A percentile compares a stretch with the other conserved stretches of the same genome.
Conservation (phyloP, 2,329 filamentous ascomycete species). For the Apiospora rasikravindrae region DNA sequence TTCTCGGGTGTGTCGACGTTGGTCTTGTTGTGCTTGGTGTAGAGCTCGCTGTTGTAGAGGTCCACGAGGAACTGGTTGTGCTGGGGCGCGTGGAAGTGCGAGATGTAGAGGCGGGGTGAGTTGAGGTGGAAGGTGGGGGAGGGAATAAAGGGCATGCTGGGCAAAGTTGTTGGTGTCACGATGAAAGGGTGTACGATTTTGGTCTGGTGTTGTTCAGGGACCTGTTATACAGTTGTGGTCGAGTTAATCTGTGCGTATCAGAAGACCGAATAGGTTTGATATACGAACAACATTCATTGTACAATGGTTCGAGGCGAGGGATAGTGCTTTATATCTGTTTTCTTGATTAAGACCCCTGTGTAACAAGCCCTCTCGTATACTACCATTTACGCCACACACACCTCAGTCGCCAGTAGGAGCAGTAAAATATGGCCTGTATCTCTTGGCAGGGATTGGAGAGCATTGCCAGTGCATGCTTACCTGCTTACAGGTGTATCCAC, state of each 20-base stretch:
- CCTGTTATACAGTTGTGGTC: background rate
- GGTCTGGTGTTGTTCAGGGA: background rate
- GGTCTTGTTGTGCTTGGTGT: constrained; percentile 14
- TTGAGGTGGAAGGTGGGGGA: constrained; percentile 14
- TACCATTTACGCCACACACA: background rate
- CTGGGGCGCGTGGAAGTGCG: constrained; percentile 14
- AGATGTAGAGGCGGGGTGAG: constrained; percentile 16
- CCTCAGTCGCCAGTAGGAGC: background rate
- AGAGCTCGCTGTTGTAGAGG: constrained; percentile 19
- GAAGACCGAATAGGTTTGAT: background rate
- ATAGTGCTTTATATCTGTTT: background rate
- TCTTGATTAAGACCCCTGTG: background rate
- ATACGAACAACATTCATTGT: background rate
- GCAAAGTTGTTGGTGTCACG: background rate
- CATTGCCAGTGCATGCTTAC: background rate
- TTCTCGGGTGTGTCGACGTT: constrained; percentile 6
- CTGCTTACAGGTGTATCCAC: constrained; percentile 1
- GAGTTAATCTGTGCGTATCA: background rate
- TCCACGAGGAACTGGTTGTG: constrained; percentile 10
- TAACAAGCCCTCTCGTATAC: background rate
- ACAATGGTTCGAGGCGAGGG: background rate
- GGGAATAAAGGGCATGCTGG: constrained; percentile 3
- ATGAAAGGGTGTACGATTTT: no score
- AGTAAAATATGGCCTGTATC: background rate
- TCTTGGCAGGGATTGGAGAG: background rate